Evolutionary conservation across 2,329 filamentous ascomycete species (phyloP), one percentile per base, ranked within the genome.

Genomic region (Colletotrichum incanum): DNA sequence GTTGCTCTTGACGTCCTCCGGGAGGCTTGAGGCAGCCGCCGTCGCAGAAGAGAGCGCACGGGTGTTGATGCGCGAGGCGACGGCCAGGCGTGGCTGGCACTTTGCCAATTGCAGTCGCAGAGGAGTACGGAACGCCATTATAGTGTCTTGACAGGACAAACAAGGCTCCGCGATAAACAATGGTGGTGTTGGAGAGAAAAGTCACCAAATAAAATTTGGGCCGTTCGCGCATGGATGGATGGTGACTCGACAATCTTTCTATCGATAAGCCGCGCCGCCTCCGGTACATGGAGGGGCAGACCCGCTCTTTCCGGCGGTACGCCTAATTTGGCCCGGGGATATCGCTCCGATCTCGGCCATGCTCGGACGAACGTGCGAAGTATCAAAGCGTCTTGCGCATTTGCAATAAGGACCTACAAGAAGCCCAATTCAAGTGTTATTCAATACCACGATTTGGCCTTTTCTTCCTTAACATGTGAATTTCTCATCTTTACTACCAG

Each of bases 111-210:
- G 83, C 72, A 82, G 79, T 76, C 82, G 80, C 54, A 84, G 75
- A 39, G 82, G 77, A 45, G 81, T 73, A 74, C 82, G 82, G 74
- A 84, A 76, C 74, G 84, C 82, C 84, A 86, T 86, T 62, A 67
- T 74, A 49, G 12, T 68, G 47, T 56, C 39, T 34, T 55, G 14
- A 23, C 28, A 34, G 45, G n/a, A 52, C 34, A 63, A 63, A 59
- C 20, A 28, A 18, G 26, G 18, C 60, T 55, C 59, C 41, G 59
- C 54, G 39, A 18, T 5, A n/a, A 43, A 59, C 23, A 39, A 47
- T 37, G 60, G 41, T 70, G 65, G 31, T 70, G 54, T 47, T 49
- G 65, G 58, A 68, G 69, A 54, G 23, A 39, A 45, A 69, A 50
- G 14, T 54, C 34, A 31, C 18, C 18, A 11, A 9, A 39, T 61